Conservation (phyloP, 2,329 filamentous ascomycete species). For the Aspergillus sp. region DNA sequence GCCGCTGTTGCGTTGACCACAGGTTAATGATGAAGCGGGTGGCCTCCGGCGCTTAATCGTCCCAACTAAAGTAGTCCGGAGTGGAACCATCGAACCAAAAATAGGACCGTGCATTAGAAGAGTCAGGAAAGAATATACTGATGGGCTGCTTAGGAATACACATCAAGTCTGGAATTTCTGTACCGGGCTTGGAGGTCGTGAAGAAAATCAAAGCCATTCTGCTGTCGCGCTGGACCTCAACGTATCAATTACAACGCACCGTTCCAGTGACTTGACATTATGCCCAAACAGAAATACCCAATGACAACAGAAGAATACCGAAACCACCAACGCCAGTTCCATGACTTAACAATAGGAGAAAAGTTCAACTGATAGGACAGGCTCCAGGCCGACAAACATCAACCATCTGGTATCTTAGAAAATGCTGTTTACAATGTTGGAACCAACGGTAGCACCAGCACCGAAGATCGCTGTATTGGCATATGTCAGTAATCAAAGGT, state of each 20-base stretch:
- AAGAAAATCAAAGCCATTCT: not conserved
- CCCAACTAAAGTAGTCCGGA: not conserved
- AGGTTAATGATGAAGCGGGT: not conserved
- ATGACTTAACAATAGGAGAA: slow-evolving; percentile 20
- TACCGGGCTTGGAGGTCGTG: too few relatives aligned
- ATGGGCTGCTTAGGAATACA: not conserved
- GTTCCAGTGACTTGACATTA: not conserved
- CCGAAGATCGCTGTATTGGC: slow-evolving; percentile 74
- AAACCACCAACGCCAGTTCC: slow-evolving; percentile 35
- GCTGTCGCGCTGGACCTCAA: not conserved
- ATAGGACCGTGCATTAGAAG: not conserved
- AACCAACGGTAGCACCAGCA: slow-evolving; percentile 85
- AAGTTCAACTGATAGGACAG: not conserved
- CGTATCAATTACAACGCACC: not conserved
- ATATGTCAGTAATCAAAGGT: slow-evolving; percentile 10
- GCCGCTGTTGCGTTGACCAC: not conserved
- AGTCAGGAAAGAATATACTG: not conserved
- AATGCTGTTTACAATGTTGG: slow-evolving; percentile 86
- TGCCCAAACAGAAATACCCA: not conserved
- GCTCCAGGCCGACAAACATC: too few relatives aligned
- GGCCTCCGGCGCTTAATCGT: not conserved
- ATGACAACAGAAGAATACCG: slow-evolving; percentile 4
- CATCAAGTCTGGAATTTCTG: too few relatives aligned
- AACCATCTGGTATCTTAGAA: slow-evolving; percentile 55
- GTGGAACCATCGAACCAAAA: not conserved